Evolutionary conservation across 2,329 filamentous ascomycete species (phyloP).

Genomic region (Botrytis porri): DNA sequence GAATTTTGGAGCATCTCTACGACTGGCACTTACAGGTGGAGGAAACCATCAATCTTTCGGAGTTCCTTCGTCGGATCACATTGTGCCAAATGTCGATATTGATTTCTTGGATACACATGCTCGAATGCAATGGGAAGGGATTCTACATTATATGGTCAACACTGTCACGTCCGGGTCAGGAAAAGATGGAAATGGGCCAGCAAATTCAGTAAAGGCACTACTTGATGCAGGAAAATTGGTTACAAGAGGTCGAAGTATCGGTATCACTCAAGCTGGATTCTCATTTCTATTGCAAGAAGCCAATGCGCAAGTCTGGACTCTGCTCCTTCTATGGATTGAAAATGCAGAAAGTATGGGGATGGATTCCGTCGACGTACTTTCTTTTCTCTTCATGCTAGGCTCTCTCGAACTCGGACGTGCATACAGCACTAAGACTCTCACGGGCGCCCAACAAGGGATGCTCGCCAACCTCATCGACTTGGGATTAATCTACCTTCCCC

Average conservation of each 20-base stretch:
- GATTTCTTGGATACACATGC: slow-evolving; percentile 81
- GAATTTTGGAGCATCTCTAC: slow-evolving; percentile 80
- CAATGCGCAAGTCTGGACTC: slow-evolving; percentile 95
- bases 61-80: slow-evolving; percentile 68
- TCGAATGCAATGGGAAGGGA: slow-evolving; percentile 88
- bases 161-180: slow-evolving; percentile 58
- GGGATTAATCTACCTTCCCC: slow-evolving; percentile 78
- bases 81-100: slow-evolving; percentile 63
- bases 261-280: slow-evolving; percentile 90
- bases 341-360: slow-evolving; percentile 66
- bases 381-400: slow-evolving; percentile 93
- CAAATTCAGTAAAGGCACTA: slow-evolving; percentile 78
- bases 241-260: slow-evolving; percentile 55
- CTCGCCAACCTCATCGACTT: slow-evolving; percentile 89
- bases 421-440: slow-evolving; percentile 83
- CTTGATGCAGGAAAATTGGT: slow-evolving; percentile 80
- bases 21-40: slow-evolving; percentile 82
- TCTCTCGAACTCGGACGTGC: slow-evolving; percentile 87
- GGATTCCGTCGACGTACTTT: slow-evolving; percentile 89
- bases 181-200: slow-evolving; percentile 53
- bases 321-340: slow-evolving; percentile 89
- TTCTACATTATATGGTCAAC: slow-evolving; percentile 91
- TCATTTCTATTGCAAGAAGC: slow-evolving; percentile 92
- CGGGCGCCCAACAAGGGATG: slow-evolving; percentile 79
- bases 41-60: slow-evolving; percentile 87